phyloP scores from a whole-genome alignment of 1,284 basidiomycete genomes.

The Trichosporon sp. region DNA sequence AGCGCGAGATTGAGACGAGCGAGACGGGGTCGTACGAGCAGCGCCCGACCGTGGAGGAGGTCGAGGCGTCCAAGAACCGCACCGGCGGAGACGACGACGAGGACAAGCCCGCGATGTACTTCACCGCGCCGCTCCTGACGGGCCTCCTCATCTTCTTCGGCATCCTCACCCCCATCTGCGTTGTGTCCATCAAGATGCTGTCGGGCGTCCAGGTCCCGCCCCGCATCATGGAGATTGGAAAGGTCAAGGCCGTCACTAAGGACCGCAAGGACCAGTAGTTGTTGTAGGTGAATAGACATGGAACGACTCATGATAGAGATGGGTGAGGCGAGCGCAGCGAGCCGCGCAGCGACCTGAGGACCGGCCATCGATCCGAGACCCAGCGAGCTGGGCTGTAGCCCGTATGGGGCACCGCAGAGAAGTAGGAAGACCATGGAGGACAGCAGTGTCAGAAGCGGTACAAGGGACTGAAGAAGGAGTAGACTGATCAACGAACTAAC shows the following conservation, averaged over 20 bases:
- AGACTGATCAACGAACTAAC: too few species aligned
- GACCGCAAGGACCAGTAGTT: constrained; percentile 77
- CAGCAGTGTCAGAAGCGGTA: too few species aligned
- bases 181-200: constrained; percentile 69
- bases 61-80: constrained; percentile 40
- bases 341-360: too few species aligned
- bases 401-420: too few species aligned
- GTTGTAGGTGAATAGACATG: constrained; percentile 8
- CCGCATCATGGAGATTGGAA: constrained; percentile 54
- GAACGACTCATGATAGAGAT: constrained; percentile 15
- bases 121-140: constrained; percentile 77
- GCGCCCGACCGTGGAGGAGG: constrained; percentile 9
- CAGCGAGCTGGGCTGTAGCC: too few species aligned
- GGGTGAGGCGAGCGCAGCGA: too few species aligned
- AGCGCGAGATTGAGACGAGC: constrained; percentile 21
- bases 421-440: too few species aligned
- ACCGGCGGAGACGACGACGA: constrained; percentile 55
- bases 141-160: constrained; percentile 69
- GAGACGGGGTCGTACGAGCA: constrained; percentile 22
- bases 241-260: constrained; percentile 59
- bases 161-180: constrained; percentile 69
- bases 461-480: too few species aligned
- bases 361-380: too few species aligned
- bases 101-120: constrained; percentile 53
- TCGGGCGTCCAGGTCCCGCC: constrained; percentile 70